Base-by-base conservation (phyloP, 148 eudicot species). In the Amaranthus palmeri region DNA sequence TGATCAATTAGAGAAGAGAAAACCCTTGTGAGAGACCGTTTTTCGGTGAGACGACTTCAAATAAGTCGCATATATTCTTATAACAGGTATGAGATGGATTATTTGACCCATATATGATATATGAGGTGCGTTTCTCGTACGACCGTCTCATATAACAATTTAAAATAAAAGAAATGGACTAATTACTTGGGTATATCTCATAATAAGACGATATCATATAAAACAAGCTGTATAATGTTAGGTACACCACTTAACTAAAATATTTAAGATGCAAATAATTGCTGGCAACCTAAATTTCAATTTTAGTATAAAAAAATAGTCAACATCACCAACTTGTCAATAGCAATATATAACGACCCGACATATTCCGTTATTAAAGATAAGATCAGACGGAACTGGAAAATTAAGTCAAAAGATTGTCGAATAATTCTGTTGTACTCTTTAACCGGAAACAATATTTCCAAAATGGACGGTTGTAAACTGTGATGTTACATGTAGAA, bases 321-420 rank as follows among this genome's bases (percentile, higher is more conserved):
- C 3, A 49, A 40, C 5, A 41, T 7, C 54, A n/a, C n/a, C 44
- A 71, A 51, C 10, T 43, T 44, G 54, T 45, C 60, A 43, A 65
- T 67, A 49, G 17, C 48, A 66, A 59, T 72, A 44, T 18, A 65
- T 65, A 66, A 50, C n/a, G 25, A 58, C 48, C 65, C 69, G 72
- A 64, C 71, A 62, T 56, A 55, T 10, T 49, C 40, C 50, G 47
- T 42, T 11, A 67, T 36, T 15, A 42, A 51, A 42, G 25, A 61
- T 52, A 64, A 69, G 54, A 47, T 45, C 54, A 62, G 25, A 54
- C 68, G 42, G 12, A 50, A 67, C 50, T 7, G 12, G 42, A 50
- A 64, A 51, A 40, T 25, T 52, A 25, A 36, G 68, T 60, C 72
- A 72, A 78, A 18, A 59, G 46, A 44, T 6, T 40, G 17, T 54